These are phyloP conservation scores for Hibiscus mutabilis DNA, from an alignment of 345 rosid species.

Conservation along the genomic window DNA sequence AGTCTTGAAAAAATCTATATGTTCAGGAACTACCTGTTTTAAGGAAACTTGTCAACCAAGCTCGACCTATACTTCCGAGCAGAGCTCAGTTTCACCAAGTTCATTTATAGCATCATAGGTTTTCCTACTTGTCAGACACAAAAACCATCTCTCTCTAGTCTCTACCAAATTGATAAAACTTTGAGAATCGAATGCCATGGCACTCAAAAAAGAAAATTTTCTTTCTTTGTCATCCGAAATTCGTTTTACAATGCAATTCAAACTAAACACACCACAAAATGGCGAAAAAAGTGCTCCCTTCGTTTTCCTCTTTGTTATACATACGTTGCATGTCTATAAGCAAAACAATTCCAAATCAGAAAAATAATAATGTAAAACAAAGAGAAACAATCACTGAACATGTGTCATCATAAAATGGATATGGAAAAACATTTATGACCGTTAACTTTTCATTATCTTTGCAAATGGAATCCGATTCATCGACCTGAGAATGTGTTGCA, in stretches of 20 bases:
- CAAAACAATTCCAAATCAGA: neutral
- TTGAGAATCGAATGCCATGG: no score
- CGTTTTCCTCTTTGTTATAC: conserved; percentile 16
- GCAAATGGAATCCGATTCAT: neutral
- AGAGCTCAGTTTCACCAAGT: neutral
- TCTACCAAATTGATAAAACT: no score
- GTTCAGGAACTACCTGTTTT: neutral
- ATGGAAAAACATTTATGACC: neutral
- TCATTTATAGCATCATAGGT: neutral
- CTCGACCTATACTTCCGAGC: neutral
- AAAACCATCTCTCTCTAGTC: neutral
- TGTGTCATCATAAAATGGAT: neutral
- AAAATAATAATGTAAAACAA: neutral
- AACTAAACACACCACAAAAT: neutral
- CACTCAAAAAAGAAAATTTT: no score
- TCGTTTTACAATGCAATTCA: neutral
- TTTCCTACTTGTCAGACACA: neutral
- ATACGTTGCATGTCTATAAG: conserved; percentile 20
- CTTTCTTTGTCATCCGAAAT: neutral
- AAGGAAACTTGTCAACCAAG: neutral
- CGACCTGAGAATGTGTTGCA: conserved; percentile 1
- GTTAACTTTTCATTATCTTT: conserved; percentile 5
- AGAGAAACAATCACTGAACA: neutral
- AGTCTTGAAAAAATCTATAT: neutral
- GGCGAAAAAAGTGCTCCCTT: no score